Base-by-base conservation (phyloP, 2,329 filamentous ascomycete species). In the Mariannaea elegans region DNA sequence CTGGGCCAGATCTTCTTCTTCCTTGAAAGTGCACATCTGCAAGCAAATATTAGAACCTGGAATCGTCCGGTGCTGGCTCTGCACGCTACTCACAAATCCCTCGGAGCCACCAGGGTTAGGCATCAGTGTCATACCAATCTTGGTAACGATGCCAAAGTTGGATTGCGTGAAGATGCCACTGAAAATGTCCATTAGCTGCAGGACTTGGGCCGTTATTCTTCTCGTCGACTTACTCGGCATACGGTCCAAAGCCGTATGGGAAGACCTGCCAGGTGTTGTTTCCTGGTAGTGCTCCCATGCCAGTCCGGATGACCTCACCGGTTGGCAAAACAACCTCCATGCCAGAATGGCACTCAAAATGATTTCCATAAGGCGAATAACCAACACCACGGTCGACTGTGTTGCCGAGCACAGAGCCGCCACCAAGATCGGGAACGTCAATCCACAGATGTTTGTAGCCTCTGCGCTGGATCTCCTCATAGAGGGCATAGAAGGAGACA, bases 261-360 rank as follows among this genome's bases (percentile, higher is more conserved):
- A 59, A 59, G 2, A 50, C 55, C 19, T 59, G 56, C 56, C 56
- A 59, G 8, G 56, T 59, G 19, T 50, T 59, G 45, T 55, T 59
- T 12, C 51, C 57, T n/a, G 57, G 57, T 29, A 60, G n/a, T 2
- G 57, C 57, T 9, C 57, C 57, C 52, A 60, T 60, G 4, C 57
- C 57, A 2, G 57, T 60, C 7, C 57, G 57, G 10, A 60, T 56
- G 2, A 60, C 24, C n/a, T 60, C 46, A 6, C 57, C 57, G 19
- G 34, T 50, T 8, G 57, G 57, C 14, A 60, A 46, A 10, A 60
- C 57, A 16, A 60, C 57, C 13, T 60, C 57, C 52, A 60, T 56
- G 10, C 57, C 57, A 8, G 51, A 60, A 24, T 60, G 57, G 23
- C 51, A 38, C 5, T 44, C 41, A 39, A 60, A 56, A 21, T 60